Conservation (phyloP, 805 yeast genomes). For the Ogataea methanolica region DNA sequence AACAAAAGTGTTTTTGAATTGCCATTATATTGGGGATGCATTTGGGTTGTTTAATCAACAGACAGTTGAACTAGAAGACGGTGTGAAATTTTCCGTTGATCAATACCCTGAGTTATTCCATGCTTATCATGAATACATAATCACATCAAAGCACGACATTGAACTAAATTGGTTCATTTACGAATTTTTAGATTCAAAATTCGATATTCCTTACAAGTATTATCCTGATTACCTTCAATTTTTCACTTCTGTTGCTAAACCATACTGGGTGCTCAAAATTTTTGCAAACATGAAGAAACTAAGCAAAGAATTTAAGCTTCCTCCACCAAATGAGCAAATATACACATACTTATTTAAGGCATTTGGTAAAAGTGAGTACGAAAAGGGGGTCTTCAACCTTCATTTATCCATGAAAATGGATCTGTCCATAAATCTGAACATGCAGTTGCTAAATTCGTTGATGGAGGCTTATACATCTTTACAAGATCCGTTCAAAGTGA, state of each 20-base stretch:
- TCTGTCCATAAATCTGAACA: slow-evolving; percentile 47
- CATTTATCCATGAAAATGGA: slow-evolving; percentile 66
- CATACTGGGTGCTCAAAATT: slow-evolving; percentile 57
- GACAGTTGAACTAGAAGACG: slow-evolving; percentile 18
- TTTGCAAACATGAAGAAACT: slow-evolving; percentile 57
- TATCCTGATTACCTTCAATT: slow-evolving; percentile 55
- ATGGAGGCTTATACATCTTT: slow-evolving; percentile 60
- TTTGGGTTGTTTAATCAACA: slow-evolving; percentile 39
- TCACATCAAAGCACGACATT: slow-evolving; percentile 31
- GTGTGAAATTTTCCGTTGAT: slow-evolving; percentile 11
- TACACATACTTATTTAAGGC: slow-evolving; percentile 56
- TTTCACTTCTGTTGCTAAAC: slow-evolving; percentile 49
- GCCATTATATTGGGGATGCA: slow-evolving; percentile 36
- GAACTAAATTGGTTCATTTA: slow-evolving; percentile 59
- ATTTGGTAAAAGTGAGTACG: slow-evolving; percentile 55
- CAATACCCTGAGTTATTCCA: slow-evolving; percentile 18
- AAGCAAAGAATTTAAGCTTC: slow-evolving; percentile 48
- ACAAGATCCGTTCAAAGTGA: slow-evolving; percentile 50
- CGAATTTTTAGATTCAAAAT: slow-evolving; percentile 50
- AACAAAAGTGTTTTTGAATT: slow-evolving; percentile 31
- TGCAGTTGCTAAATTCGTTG: slow-evolving; percentile 53
- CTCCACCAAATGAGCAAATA: slow-evolving; percentile 50
- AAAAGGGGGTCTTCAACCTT: slow-evolving; percentile 60
- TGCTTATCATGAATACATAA: slow-evolving; percentile 41
- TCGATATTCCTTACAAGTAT: slow-evolving; percentile 52